Conservation (phyloP, 352 stramenopile genomes). For the Phytophthora fragariae region DNA sequence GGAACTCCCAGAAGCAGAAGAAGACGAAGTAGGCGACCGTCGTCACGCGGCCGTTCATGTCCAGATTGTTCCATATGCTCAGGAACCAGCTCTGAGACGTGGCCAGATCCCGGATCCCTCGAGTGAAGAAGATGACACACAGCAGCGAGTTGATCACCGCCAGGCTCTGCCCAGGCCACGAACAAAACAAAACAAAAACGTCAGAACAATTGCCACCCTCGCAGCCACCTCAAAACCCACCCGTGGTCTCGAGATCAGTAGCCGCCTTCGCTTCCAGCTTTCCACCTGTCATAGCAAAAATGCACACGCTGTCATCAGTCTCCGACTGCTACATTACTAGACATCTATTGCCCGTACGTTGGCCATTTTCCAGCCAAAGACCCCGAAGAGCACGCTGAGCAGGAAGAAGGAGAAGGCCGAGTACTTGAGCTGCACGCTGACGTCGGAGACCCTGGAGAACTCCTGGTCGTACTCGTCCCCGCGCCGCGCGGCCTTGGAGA, state of each 20-base stretch:
- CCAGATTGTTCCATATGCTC: conserved; percentile 87
- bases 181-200: background rate
- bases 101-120: conserved; percentile 74
- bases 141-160: conserved; percentile 84
- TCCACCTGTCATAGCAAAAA: conserved; percentile 50
- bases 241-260: conserved; percentile 79
- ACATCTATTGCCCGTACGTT: conserved; percentile 49
- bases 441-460: conserved; percentile 80
- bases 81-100: conserved; percentile 88
- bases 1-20: conserved; percentile 91
- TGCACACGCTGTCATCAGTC: background rate
- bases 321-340: background rate
- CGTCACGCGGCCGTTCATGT: conserved; percentile 86
- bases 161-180: conserved; percentile 55
- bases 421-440: conserved; percentile 85
- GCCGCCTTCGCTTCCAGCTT: conserved; percentile 74
- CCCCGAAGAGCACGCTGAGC: conserved; percentile 81
- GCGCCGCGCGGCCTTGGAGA: conserved; percentile 66
- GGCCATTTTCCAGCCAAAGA: conserved; percentile 90
- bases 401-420: conserved; percentile 84
- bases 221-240: conserved; percentile 36
- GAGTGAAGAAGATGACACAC: conserved; percentile 86
- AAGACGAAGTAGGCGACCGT: conserved; percentile 84
- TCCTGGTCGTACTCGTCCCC: conserved; percentile 88
- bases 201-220: background rate